Percentiles rank a stretch among this genome's conserved stretches.
Conservation (phyloP, 2,329 filamentous ascomycete genomes). For the Botrytis byssoidea region DNA sequence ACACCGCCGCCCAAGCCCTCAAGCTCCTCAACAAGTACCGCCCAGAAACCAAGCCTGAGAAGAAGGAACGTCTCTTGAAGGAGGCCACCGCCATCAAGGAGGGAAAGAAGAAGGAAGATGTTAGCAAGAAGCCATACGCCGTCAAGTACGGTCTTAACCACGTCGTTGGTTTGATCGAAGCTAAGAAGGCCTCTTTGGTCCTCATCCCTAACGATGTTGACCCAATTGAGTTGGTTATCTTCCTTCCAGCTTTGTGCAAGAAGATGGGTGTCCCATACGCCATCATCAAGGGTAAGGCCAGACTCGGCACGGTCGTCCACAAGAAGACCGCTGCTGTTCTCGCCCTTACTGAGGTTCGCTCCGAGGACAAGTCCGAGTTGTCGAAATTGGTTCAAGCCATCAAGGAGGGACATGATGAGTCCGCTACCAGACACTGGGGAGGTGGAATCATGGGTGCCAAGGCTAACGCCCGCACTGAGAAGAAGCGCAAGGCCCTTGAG, state of each 20-base stretch:
- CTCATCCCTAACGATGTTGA: conserved; percentile 99
- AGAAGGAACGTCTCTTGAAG: conserved; percentile 99
- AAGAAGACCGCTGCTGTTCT: conserved; percentile 99
- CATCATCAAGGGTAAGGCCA: conserved; percentile 99
- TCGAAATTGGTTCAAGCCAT: conserved; percentile 93
- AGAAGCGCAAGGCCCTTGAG: conserved; percentile 84
- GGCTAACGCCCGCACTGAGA: conserved; percentile 69
- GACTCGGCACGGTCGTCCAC: conserved; percentile 98
- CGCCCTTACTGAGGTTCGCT: conserved; percentile 92
- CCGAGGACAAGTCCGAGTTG: conserved; percentile 97
- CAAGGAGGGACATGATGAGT: conserved; percentile 97
- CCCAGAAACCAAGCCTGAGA: conserved; percentile 97
- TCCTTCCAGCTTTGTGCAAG: conserved; percentile 97
- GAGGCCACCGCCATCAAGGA: conserved; percentile 97
- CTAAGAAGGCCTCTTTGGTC: conserved; percentile 99
- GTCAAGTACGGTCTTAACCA: conserved; percentile 99
- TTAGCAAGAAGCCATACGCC: conserved; percentile 98
- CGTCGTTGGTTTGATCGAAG: conserved; percentile 94
- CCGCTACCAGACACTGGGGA: conserved; percentile 93
- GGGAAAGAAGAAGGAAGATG: conserved; percentile 99
- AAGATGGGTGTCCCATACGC: conserved; percentile 99
- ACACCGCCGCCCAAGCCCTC: conserved; percentile 94
- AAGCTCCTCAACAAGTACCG: conserved; percentile 99
- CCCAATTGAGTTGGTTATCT: conserved; percentile 99
- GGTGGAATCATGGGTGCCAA: conserved; percentile 99